Evolutionary conservation across 768 basidiomycete genomes (phyloP), one percentile per base, ranked within the genome.

Genomic region (Leccinum subtestaceum): DNA sequence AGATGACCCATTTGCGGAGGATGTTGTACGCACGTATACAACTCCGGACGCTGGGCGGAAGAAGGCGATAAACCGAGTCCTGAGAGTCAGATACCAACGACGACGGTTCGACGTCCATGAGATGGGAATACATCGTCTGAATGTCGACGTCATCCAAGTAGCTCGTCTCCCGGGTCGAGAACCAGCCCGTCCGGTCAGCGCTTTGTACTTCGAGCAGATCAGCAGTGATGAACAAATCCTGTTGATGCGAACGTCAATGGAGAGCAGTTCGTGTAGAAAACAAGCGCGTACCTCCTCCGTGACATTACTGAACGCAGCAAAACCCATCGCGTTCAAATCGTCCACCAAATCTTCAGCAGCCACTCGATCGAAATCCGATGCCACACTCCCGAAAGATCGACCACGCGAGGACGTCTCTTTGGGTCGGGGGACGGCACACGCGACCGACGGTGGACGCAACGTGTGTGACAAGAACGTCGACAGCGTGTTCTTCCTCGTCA

Each of bases 151-250:
- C 76, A 50, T 94, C 92, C 50, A 76, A 71, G 0, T 78, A 73
- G 15, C 72, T 73, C 0, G 77, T 69, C n/a, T 93, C 91, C 55
- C 84, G 78, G 32, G 75, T 56, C 13, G 71, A 62, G 72, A 92
- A 89, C 91, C 92, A 94, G 3, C 89, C 92, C 2, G 83, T 86
- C 32, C 85, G 83, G 69, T 94, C 92, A 15, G 84, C 82, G 2
- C 83, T 85, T 70, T 94, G 92, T 0, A 91, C 83, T 71, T 94
- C 92, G 10, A 94, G 78, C 17, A 93, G 73, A 69, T 94, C 92
- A 5, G 86, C 83, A 7, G 88, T 85, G 46, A 86, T 77, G 65
- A 91, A 88, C 38, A 94, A 76, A 72, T 93, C 91, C 89, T 93
- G 23, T 47, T 34, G 34, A 53, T 50, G 7, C 32, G 53, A 54